Base-by-base conservation (phyloP, 169 alveolate genomes). In the Eimeria necatrix region DNA sequence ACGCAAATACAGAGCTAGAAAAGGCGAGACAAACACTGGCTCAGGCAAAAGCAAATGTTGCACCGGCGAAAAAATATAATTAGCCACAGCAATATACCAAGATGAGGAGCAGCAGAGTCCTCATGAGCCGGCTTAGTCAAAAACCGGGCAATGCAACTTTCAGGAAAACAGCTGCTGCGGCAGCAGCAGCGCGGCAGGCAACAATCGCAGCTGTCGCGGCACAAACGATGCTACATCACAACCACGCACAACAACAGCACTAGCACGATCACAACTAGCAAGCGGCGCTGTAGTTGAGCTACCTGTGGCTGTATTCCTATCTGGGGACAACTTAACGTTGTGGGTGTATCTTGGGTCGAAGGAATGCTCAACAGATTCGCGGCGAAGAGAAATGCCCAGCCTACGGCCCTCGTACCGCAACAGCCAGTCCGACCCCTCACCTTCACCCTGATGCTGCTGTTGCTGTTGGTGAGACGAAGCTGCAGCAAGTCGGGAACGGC, bases 301-400 rank as follows among this genome's bases (percentile, higher is more conserved):
- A 84, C 92, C 92, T 4, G 78, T 53, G 59, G 41, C 86, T 4
- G 86, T 88, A 24, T n/a, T 18, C 24, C 94, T 18, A 64, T 70
- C 87, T 14, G 68, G 86, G 6, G 94, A 88, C 84, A 88, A 85
- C 46, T 59, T 61, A 4, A 71, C 94, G 86, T 88, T 88, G 49
- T 61, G 46, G 2, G 87, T 61, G 84, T 88, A 88, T 4, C 94
- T 46, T 3, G 86, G 94, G 56, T 88, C 94, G 84, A 88, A 88
- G 53, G 94, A 46, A 51, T 88, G 84, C 7, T 46, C 73, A 16
- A 14, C 87, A 41, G 53, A 14, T 22, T 88, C 94, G 12, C 26
- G 41, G 9, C 87, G 16, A 8, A 88, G 64, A 53, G 61, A 49
- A 14, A 88, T 46, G n/a, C 94, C 94, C 18, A 88, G 86, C 4